These are phyloP conservation scores for Scytalidium sp. DNA, from an alignment of 2,329 filamentous ascomycete genomes.

Conservation along the genomic window DNA sequence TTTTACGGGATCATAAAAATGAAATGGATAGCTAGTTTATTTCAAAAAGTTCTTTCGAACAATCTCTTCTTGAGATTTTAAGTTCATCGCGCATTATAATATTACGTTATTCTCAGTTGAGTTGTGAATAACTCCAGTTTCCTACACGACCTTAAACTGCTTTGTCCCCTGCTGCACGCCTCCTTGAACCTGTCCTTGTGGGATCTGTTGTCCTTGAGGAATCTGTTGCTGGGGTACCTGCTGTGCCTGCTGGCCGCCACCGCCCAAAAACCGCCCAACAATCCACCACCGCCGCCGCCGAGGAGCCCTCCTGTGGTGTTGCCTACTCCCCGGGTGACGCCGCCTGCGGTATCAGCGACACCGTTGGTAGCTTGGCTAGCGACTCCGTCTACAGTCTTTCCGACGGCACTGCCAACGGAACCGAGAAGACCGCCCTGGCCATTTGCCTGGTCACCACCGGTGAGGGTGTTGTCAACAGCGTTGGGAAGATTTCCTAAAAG, in stretches of 20 bases:
- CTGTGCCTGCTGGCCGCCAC: background rate
- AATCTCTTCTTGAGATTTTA: no score
- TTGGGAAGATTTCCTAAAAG: slow-evolving; percentile 33
- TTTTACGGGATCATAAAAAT: no score
- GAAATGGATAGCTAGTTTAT: no score
- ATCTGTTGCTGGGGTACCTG: background rate
- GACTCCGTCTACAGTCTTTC: slow-evolving; percentile 32
- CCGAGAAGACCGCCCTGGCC: slow-evolving; percentile 36
- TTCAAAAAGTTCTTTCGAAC: no score
- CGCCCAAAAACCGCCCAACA: no score
- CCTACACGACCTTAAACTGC: no score
- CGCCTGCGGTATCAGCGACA: slow-evolving; percentile 15
- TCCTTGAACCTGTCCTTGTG: background rate
- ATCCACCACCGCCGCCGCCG: background rate
- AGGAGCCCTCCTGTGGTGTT: slow-evolving; percentile 6
- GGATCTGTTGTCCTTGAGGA: no score
- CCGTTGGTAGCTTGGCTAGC: slow-evolving; percentile 23
- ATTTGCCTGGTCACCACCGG: slow-evolving; percentile 34
- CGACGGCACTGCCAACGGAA: slow-evolving; percentile 25
- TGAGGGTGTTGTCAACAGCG: slow-evolving; percentile 34
- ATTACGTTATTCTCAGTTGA: no score
- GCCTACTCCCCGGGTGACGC: slow-evolving; percentile 16
- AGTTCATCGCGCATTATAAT: no score
- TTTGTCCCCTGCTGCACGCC: no score
- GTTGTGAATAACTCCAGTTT: no score